A percentile compares a stretch with the other conserved stretches of the same genome.
These are phyloP conservation scores for Rosa persica DNA, from an alignment of 306 rosid genomes.

Conservation along the genomic window DNA sequence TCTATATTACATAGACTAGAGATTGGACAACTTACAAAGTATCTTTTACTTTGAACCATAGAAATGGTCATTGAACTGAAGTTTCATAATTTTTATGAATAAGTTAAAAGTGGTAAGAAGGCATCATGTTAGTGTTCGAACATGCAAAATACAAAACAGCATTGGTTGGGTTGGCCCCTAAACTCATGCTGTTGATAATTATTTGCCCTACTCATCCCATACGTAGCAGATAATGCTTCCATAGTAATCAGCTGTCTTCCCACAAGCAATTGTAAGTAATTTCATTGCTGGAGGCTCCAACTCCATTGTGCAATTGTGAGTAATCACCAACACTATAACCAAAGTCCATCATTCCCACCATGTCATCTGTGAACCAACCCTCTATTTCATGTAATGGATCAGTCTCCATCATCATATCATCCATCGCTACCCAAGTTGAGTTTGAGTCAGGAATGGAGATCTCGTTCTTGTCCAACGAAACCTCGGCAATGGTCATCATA, in stretches of 20 bases:
- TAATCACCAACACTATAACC: slow-evolving; percentile 38
- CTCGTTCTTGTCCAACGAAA: slow-evolving; percentile 19
- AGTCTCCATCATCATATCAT: slow-evolving; percentile 13
- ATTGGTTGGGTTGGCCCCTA: neutral
- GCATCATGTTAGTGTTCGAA: neutral
- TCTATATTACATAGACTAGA: neutral
- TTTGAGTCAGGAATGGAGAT: slow-evolving; percentile 26
- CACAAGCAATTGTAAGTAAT: slow-evolving; percentile 39
- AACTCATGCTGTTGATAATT: slow-evolving; percentile 13
- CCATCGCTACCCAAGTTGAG: slow-evolving; percentile 36
- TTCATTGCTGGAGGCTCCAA: slow-evolving; percentile 30
- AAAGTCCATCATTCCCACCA: slow-evolving; percentile 37
- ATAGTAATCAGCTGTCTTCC: slow-evolving; percentile 26
- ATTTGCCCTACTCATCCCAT: slow-evolving; percentile 8
- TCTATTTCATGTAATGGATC: slow-evolving; percentile 13
- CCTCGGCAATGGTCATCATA: neutral
- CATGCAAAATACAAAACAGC: neutral
- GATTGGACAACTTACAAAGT: neutral
- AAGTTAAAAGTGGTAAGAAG: neutral
- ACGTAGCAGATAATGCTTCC: neutral
- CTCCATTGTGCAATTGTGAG: slow-evolving; percentile 28
- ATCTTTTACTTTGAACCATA: neutral
- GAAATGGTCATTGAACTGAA: neutral
- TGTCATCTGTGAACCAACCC: slow-evolving; percentile 46
- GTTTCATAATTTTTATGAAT: neutral